A percentile compares a stretch with the other conserved stretches of the same genome.
Evolutionary conservation across 805 yeast genomes (phyloP).

Genomic region (Cyberlindnera misumaiensis): DNA sequence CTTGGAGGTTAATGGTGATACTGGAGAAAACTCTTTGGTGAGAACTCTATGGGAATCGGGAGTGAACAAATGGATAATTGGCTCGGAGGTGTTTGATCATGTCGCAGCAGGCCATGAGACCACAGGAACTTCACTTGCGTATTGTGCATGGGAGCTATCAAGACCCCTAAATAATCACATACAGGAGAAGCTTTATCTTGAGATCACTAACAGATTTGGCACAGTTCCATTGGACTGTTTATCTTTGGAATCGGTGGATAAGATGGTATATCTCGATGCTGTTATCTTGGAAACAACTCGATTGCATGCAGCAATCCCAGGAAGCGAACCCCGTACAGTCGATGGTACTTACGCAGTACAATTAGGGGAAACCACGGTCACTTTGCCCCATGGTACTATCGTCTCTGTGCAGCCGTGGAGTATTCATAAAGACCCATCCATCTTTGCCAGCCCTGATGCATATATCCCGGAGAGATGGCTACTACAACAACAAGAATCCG

Average conservation of each 20-base stretch:
- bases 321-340: slow-evolving; percentile 58
- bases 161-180: slow-evolving; percentile 37
- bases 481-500: slow-evolving; percentile 28
- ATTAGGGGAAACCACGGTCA: slow-evolving; percentile 15
- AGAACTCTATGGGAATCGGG: slow-evolving; percentile 20
- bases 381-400: slow-evolving; percentile 46
- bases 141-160: slow-evolving; percentile 51
- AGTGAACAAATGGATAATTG: slow-evolving; percentile 27
- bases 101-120: slow-evolving; percentile 77
- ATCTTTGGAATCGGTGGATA: slow-evolving; percentile 38
- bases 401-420: slow-evolving; percentile 65
- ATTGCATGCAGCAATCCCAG: slow-evolving; percentile 67
- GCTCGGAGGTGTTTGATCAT: slow-evolving; percentile 54
- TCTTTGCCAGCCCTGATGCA: slow-evolving; percentile 40
- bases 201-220: slow-evolving; percentile 36
- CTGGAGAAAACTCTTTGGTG: slow-evolving; percentile 14
- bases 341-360: slow-evolving; percentile 13
- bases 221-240: slow-evolving; percentile 23
- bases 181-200: slow-evolving; percentile 43
- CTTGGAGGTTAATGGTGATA: slow-evolving; percentile 13
- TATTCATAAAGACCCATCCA: slow-evolving; percentile 42
- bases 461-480: slow-evolving; percentile 66
- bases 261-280: slow-evolving; percentile 52
- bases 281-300: slow-evolving; percentile 55
- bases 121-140: slow-evolving; percentile 59